Evolutionary conservation across 73 alveolate genomes (phyloP), one percentile per base, ranked within the genome.

Genomic region (Paramecium pentaurelia): DNA sequence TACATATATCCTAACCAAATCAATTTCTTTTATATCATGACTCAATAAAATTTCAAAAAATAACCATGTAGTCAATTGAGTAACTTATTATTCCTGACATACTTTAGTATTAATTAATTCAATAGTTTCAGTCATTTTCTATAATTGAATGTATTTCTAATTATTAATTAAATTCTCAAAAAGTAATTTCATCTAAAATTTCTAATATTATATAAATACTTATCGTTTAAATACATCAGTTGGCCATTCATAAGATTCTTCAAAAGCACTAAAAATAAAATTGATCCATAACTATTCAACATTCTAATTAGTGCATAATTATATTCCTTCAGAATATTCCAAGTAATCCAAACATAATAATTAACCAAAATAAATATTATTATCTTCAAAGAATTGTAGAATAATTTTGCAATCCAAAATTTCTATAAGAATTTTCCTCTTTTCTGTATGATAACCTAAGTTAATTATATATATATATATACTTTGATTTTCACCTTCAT

Each of bases 181-280:
- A 14, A 64, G 22, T 12, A 64, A 28, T 64, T 64, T 64, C 42
- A 64, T 32, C 84, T 64, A 64, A 64, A 20, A 10, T 12, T 54
- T 54, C 1, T n/a, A 54, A 60, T 34, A 8, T 2, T 9, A 64
- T 2, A 11, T 12, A 2, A 25, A 14, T 64, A 64, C 84, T 73
- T 73, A 73, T 32, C 34, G 22, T 37, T 73, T 36, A 0, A 73
- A 28, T 8, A 37, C 60, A 10, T 73, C 87, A 0, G 87, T 30
- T 37, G 87, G 87, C 60, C 54, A 73, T 73, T 73, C 84, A 68
- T 68, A 4, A 6, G 47, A 44, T 22, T 73, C 87, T 36, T 73
- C 60, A 16, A 16, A 73, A 36, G 54, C 0, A 14, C 22, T 20
- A 3, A 8, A 12, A 16, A 73, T 40, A 36, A 36, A 37, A 11